Evolutionary conservation across 257 asterid genomes (phyloP).

Genomic region (Penstemon eatonii): DNA sequence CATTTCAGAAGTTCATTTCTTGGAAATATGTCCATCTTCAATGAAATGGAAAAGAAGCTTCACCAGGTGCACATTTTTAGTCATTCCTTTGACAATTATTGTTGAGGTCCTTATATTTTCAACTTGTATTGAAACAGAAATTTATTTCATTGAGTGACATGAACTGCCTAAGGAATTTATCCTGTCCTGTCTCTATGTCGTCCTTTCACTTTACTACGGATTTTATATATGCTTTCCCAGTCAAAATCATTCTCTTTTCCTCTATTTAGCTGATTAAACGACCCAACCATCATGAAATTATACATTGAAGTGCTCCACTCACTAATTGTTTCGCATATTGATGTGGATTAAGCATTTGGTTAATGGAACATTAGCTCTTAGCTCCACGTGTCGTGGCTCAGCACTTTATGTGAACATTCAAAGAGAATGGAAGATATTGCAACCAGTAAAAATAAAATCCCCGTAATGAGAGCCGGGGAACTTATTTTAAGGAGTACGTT

Average conservation of each 20-base stretch:
- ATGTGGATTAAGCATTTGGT: background rate
- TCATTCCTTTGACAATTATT: constrained; percentile 4
- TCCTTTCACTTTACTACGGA: constrained; percentile 1
- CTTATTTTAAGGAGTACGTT: too few relatives aligned
- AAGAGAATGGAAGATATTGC: background rate
- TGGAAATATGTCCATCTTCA: constrained; percentile 70
- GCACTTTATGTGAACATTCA: background rate
- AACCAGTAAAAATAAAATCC: too few relatives aligned
- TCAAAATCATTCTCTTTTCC: background rate
- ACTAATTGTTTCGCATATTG: constrained; percentile 20
- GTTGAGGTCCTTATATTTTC: constrained; percentile 16
- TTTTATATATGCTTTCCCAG: background rate
- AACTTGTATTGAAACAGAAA: background rate
- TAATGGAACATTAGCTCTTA: background rate
- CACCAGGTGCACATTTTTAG: constrained; percentile 57
- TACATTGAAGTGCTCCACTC: background rate
- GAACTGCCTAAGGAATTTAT: background rate
- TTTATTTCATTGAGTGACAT: background rate
- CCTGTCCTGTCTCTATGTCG: constrained; percentile 5
- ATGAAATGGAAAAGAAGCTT: constrained; percentile 78
- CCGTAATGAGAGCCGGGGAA: too few relatives aligned
- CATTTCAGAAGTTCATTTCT: constrained; percentile 70
- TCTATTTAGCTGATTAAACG: background rate
- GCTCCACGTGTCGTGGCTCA: background rate
- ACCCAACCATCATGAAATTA: background rate